Evolutionary conservation across 2,329 filamentous ascomycete genomes (phyloP), one percentile per base, ranked within the genome.

Genomic region (Leptographium wingfieldii): DNA sequence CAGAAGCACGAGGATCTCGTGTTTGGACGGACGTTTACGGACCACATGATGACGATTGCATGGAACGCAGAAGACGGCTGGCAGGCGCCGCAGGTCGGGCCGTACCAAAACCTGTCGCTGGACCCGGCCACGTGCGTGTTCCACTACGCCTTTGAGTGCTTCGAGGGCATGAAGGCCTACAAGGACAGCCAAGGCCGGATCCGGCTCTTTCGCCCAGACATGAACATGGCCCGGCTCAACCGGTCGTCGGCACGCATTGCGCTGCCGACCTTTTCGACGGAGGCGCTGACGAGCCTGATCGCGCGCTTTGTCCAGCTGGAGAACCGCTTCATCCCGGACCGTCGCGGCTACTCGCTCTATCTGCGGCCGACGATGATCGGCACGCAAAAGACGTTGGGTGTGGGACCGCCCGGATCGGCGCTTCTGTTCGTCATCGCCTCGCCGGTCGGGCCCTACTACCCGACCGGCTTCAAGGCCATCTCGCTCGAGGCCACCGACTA

Each of bases 111-210:
- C 76, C 88, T 99, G 67, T 92, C 89, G 54, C 87, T 99, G 68
- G 94, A 97, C 73, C 94, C 94, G 31, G 90, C 94, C 52, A 94
- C 90, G 40, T 97, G 92, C 76, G 94, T 97, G 64, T 92, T 99
- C 76, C 94, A 99, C 81, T 99, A 99, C 75, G 94, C 90, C 56
- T 97, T 97, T 71, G 90, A 95, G 74, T 94, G 88, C 73, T 99
- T 99, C 74, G 94, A 99, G 78, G 94, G 94, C 67, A 96, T 97
- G 91, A 99, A 99, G 79, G 94, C 94, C 62, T 99, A 99, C 81
- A 95, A 92, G 74, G 90, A 95, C 76, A 83, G 81, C 68, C 71
- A 83, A 52, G 90, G 90, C 67, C 77, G 85, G 62, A 83, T 96
- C 66, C 86, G 92, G 59, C 79, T 99, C 59, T 99, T 99, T 81